Evolutionary conservation across 2,329 filamentous ascomycete genomes (phyloP).

Genomic region (Aspergillus viridinutans): DNA sequence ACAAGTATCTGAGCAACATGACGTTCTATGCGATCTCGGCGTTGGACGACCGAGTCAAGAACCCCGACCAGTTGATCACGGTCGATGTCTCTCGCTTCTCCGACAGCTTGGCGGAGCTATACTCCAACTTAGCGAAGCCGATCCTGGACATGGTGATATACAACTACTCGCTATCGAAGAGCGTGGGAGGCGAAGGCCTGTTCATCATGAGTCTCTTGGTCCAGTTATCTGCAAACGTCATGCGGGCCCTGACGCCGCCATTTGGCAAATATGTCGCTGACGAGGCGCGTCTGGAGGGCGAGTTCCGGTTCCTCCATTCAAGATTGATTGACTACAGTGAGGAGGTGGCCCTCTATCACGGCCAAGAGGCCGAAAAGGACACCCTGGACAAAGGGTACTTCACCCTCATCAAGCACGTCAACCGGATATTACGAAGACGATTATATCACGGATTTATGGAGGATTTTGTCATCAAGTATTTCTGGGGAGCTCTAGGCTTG

Average conservation of each 20-base stretch:
- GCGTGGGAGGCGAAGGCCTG: conserved; percentile 91
- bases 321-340: conserved; percentile 94
- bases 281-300: conserved; percentile 87
- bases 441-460: conserved; percentile 99
- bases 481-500: conserved; percentile 92
- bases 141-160: conserved; percentile 95
- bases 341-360: conserved; percentile 86
- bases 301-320: conserved; percentile 94
- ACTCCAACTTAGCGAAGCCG: conserved; percentile 94
- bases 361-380: conserved; percentile 92
- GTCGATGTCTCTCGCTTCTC: conserved; percentile 96
- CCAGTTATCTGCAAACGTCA: conserved; percentile 84
- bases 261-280: conserved; percentile 98
- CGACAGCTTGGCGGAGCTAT: conserved; percentile 88
- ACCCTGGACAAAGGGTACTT: conserved; percentile 98
- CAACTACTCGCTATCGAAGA: conserved; percentile 87
- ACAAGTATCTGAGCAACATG: conserved; percentile 93
- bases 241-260: conserved; percentile 90
- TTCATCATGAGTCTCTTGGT: conserved; percentile 94
- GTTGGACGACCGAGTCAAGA: conserved; percentile 95
- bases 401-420: conserved; percentile 97
- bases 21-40: conserved; percentile 96
- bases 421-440: conserved; percentile 81
- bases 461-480: conserved; percentile 98
- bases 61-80: conserved; percentile 93